Conservation (phyloP, 768 basidiomycete species). For the Leccinellum luteum region DNA sequence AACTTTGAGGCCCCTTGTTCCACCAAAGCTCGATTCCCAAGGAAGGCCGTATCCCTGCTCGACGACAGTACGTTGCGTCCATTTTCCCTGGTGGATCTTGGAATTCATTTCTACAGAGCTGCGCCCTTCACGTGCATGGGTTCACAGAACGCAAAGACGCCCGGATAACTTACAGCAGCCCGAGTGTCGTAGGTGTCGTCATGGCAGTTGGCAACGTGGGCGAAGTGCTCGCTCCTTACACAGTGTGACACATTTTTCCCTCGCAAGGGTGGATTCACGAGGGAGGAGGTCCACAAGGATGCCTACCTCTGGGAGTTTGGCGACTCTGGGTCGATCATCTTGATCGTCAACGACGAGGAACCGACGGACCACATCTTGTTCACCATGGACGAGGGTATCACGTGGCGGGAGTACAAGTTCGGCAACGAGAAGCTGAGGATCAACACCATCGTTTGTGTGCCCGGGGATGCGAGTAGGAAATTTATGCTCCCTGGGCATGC, state of each 20-base stretch:
- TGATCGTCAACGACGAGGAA: constrained; percentile 95
- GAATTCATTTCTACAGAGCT: constrained; percentile 49
- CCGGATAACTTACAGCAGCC: constrained; percentile 90
- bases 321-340: constrained; percentile 88
- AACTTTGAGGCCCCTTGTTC: constrained; percentile 79
- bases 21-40: constrained; percentile 74
- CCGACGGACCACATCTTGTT: constrained; percentile 87
- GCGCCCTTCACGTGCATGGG: constrained; percentile 91
- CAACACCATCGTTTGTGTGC: constrained; percentile 78
- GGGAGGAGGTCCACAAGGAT: constrained; percentile 98
- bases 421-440: constrained; percentile 68
- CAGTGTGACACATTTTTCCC: constrained; percentile 94
- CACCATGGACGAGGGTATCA: constrained; percentile 84
- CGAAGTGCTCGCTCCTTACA: constrained; percentile 73
- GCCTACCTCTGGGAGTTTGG: constrained; percentile 98
- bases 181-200: constrained; percentile 89
- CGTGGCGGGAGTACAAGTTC: constrained; percentile 89
- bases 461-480: constrained; percentile 83
- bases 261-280: constrained; percentile 94
- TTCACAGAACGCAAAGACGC: constrained; percentile 93
- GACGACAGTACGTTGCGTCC: constrained; percentile 47
- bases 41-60: constrained; percentile 71
- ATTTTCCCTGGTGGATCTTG: not conserved
- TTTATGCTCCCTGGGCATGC: constrained; percentile 81
- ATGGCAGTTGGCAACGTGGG: constrained; percentile 98